Base-by-base conservation (phyloP, 2,329 filamentous ascomycete species). In the Cladophialophora exuberans region DNA sequence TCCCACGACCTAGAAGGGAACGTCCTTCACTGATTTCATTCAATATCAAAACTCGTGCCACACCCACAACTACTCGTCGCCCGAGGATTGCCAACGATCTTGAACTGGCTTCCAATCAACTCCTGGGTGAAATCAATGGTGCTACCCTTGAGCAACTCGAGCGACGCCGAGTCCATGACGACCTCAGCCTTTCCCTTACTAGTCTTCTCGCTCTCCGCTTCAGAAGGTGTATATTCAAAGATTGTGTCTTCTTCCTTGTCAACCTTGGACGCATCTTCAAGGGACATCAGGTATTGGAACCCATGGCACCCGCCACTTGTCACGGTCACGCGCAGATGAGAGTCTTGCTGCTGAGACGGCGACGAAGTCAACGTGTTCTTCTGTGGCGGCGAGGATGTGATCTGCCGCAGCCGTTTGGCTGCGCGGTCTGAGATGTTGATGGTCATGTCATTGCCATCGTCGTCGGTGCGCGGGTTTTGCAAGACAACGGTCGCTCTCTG, bases 81-180 rank as follows among this genome's bases (percentile, higher is more conserved):
- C 35, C 85, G 79, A 0, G 94, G 94, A 68, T 97, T 99, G 65
- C 96, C 92, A 57, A 90, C 86, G 67, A 99, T 91, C 79, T 96
- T 96, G 73, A 99, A 99, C 75, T 97, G 92, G 67, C 87, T 90
- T 22, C 88, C 88, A 68, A 97, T 97, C 73, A 99, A 77, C 76
- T 97, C 94, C 82, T 89, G 94, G 0, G 92, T 97, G 68, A 92
- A 99, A 69, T 99, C 94, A 31, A 99, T 86, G 70, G 92, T 97
- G 75, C 92, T 97, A 7, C 93, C 94, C 69, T 90, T 92, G 54
- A 99, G 74, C 49, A 99, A 73, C 62, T 96, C 91, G 56, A 99
- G 74, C 47, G 91, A 96, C 2, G 90, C 84, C 63, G 87, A 83
- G 69, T 99, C 94, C 68, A 99, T 84, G 18, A 97, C 87, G 7